Conservation (phyloP, 345 rosid species). For the Eutrema yunnanense region DNA sequence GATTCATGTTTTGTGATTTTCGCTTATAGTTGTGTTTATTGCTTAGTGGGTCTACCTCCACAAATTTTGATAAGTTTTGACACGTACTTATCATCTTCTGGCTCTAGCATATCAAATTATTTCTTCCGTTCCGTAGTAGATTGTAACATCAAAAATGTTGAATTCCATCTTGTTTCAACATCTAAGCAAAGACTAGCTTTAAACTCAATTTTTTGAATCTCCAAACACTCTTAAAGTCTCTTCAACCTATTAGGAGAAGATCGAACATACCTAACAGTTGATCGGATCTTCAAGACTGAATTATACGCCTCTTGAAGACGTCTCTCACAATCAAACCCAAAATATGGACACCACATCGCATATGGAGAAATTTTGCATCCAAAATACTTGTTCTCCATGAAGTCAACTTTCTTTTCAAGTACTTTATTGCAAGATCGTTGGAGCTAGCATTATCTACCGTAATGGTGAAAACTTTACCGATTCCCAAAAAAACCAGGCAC, state of each 20-base stretch:
- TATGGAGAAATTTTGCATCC: background rate
- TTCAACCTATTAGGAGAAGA: background rate
- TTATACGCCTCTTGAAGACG: no score
- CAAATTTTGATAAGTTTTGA: background rate
- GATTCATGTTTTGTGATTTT: no score
- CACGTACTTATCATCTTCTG: background rate
- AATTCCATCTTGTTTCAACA: background rate
- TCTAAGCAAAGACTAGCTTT: background rate
- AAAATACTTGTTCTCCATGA: background rate
- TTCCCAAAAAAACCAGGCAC: background rate
- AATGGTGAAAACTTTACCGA: background rate
- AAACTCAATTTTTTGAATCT: background rate
- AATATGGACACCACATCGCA: background rate
- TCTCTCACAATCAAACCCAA: background rate
- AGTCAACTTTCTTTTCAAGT: background rate
- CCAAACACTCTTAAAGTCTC: background rate
- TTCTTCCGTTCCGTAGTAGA: background rate
- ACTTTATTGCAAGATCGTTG: background rate
- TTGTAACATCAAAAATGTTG: background rate
- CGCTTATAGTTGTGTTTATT: no score
- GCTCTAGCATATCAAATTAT: background rate
- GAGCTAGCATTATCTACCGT: background rate
- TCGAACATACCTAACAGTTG: background rate
- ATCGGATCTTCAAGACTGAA: background rate
- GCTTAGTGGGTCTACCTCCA: background rate